Evolutionary conservation across 345 rosid genomes (phyloP), one percentile per base, ranked within the genome.

Genomic region (Euphorbia peplus): DNA sequence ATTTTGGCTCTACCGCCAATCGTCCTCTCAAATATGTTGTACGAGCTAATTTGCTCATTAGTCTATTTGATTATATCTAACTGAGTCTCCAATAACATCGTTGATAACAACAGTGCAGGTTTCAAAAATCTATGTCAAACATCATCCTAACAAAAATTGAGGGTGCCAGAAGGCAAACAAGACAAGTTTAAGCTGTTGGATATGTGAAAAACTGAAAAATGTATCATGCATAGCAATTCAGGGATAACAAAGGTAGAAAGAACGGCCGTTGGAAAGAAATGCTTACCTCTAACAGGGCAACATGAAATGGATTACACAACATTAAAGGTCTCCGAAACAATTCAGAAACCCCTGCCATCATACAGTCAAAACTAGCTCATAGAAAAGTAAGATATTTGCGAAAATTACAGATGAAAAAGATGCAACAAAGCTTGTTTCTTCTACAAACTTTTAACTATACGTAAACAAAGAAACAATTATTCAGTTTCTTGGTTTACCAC

Each of bases 401-500:
- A 13, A 48, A 56, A 53, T n/a, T n/a, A 51, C 44, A 24, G 12
- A 63, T 29, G 51, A 56, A 32, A 58, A 37, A 9, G 52, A 12
- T 5, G 55, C 12, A 10, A 10, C 14, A 10, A 39, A 15, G 4
- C 29, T 57, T 22, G 22, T 41, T 56, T 3, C 66, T 48, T 60
- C 63, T 29, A 13, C 32, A 30, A 37, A 35, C 8, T 18, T 24
- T 57, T 15, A 1, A 35, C 54, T 16, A 42, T 32, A 10, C 13
- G 51, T 37, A 25, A 54, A 66, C 24, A 35, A 30, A 32, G 9
- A 35, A 52, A 39, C 25, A 48, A 41, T 42, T 25, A 25, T 68
- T 68, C 44, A 68, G 71, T 44, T 44, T 32, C 71, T 68, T 58
- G 55, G 32, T 68, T 32, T 68, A 57, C 71, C 71, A n/a, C 71